Evolutionary conservation across 176 grass and related monocot species (phyloP), one percentile per base, ranked within the genome.

Genomic region (Bolboschoenus planiculmis): DNA sequence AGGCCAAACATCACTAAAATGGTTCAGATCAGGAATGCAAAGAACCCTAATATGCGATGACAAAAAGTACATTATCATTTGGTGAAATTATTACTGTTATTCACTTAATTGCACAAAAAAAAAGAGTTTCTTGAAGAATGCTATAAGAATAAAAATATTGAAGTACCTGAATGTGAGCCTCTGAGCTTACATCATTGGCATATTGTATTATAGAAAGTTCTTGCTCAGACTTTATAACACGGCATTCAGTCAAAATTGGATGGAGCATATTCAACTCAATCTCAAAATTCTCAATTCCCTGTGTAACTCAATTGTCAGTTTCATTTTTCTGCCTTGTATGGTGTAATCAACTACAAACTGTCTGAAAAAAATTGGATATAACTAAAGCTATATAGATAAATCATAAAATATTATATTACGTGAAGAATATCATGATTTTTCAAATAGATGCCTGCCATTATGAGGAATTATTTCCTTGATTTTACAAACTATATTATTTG

Each of bases 181-280:
- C 92, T 85, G 95, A 98, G 85, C 95, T 98, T 16, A 98, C 90
- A 81, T 98, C 90, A 88, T 94, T 98, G 58, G 95, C 92, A 91
- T 98, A 98, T 56, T 94, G 95, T 86, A 98, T 98, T 80, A 98
- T 66, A 4, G 81, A 85, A 83, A 94, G 84, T 79, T 98, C 95
- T 84, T 89, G 82, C 34, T 88, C 89, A 81, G 95, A 98, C 85
- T 98, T 98, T 78, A 88, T 88, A 79, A 98, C 90, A 81, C 95
- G 90, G 4, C 92, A 98, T 84, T 98, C 95, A 57, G 92, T 98
- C 81, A 98, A 85, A 88, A 98, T 85, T 39, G 92, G 95, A 91
- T 98, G 95, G 42, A 98, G 90, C 11, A 62, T 92, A 43, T 36
- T 86, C 75, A 88, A 84, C 93, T 98, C 95, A 35, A 85, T 84